Evolutionary conservation across 2,329 filamentous ascomycete species (phyloP).

Genomic region (Ceratocystis cacaofunesta): DNA sequence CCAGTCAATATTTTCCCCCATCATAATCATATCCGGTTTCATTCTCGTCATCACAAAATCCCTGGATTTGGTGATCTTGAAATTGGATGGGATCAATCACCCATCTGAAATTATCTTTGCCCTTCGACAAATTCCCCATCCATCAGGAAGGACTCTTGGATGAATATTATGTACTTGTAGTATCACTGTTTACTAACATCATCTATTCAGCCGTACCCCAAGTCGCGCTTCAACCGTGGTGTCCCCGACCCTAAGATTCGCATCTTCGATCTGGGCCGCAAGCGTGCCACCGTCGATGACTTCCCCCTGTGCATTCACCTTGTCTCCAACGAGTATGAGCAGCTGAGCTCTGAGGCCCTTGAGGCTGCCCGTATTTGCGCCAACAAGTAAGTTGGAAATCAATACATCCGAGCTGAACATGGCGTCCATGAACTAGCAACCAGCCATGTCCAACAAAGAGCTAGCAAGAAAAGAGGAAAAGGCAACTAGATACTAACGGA

Average conservation of each 20-base stretch:
- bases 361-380: slow-evolving; percentile 99
- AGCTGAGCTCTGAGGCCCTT: slow-evolving; percentile 97
- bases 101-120: background rate
- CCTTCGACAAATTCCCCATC: background rate
- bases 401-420: background rate
- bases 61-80: background rate
- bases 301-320: slow-evolving; percentile 99
- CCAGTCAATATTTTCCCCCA: background rate
- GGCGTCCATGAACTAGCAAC: background rate
- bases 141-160: background rate
- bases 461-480: background rate
- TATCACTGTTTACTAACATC: slow-evolving; percentile 18
- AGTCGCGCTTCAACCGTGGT: slow-evolving; percentile 99
- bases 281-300: slow-evolving; percentile 97
- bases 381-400: slow-evolving; percentile 55
- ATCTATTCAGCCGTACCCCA: slow-evolving; percentile 68
- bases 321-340: slow-evolving; percentile 99
- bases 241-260: slow-evolving; percentile 72
- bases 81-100: background rate
- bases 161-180: background rate
- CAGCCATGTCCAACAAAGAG: background rate
- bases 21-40: background rate
- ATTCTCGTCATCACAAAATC: background rate
- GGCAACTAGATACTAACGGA: background rate
- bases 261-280: slow-evolving; percentile 98